phyloP scores from a whole-genome alignment of 139 green algal genomes.

The Trebouxia sp. region DNA sequence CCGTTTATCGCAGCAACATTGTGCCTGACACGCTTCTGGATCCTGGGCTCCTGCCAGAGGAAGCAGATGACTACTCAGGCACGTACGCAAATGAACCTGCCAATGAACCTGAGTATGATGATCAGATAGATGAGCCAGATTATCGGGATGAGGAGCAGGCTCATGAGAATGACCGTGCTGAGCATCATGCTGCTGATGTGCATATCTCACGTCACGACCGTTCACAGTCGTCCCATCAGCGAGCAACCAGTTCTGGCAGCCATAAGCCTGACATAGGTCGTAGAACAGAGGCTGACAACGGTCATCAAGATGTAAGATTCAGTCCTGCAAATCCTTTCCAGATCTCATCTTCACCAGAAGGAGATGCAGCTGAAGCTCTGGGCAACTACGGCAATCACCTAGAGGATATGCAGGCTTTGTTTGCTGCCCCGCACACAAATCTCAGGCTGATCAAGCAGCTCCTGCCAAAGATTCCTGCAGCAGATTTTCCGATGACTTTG shows the following conservation, averaged over 20 bases:
- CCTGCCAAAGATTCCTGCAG: background rate
- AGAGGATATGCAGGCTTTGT: background rate
- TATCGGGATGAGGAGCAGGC: background rate
- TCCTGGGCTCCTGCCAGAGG: background rate
- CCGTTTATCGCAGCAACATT: background rate
- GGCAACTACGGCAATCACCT: too few species aligned
- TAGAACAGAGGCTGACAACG: too few species aligned
- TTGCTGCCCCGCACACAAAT: background rate
- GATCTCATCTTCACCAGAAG: too few species aligned
- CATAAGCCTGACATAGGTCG: too few species aligned
- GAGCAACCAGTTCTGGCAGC: too few species aligned
- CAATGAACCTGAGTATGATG: background rate
- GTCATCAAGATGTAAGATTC: too few species aligned
- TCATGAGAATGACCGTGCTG: background rate
- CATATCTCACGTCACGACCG: background rate
- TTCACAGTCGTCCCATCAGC: too few species aligned
- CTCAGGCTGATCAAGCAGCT: background rate
- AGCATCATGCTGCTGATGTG: background rate
- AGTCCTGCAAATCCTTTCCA: too few species aligned
- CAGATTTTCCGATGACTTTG: background rate
- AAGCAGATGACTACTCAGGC: slow-evolving; percentile 13
- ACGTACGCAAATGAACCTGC: slow-evolving; percentile 36
- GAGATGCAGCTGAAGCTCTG: too few species aligned
- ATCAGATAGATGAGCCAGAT: background rate
- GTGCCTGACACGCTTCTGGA: background rate